phyloP scores from a whole-genome alignment of 306 rosid species.

The Castanospermum australe region DNA sequence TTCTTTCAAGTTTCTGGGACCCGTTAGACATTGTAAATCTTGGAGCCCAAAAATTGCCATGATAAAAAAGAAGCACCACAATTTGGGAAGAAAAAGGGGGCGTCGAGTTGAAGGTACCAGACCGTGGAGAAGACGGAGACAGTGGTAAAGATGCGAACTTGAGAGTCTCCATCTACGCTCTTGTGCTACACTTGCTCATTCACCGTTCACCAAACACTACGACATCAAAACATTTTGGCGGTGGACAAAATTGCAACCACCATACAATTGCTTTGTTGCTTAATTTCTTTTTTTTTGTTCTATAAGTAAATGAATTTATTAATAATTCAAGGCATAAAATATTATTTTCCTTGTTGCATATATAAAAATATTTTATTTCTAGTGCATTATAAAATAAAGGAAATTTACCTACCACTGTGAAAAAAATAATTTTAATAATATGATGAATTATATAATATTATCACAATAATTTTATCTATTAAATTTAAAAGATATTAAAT shows the following conservation, averaged over 20 bases:
- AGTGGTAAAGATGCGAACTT: slow-evolving; percentile 25
- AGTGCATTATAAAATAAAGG: too few relatives aligned
- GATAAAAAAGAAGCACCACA: neutral
- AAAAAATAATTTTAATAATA: too few relatives aligned
- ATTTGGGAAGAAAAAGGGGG: neutral
- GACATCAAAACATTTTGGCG: slow-evolving; percentile 21
- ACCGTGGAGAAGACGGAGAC: slow-evolving; percentile 14
- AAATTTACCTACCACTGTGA: too few relatives aligned
- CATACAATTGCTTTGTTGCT: too few relatives aligned
- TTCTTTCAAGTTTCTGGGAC: neutral
- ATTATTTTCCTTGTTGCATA: too few relatives aligned
- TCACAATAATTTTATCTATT: too few relatives aligned
- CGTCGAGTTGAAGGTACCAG: slow-evolving; percentile 12
- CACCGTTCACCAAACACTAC: neutral
- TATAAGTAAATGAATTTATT: too few relatives aligned
- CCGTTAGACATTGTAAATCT: neutral
- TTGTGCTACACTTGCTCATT: neutral
- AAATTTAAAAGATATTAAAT: too few relatives aligned
- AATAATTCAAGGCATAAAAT: too few relatives aligned
- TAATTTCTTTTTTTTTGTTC: too few relatives aligned
- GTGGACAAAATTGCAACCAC: slow-evolving; percentile 22
- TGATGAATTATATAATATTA: too few relatives aligned
- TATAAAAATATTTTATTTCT: too few relatives aligned
- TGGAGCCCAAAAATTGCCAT: neutral
- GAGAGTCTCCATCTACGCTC: slow-evolving; percentile 25